phyloP scores from a whole-genome alignment of 1,139 yeast species.

The Taiozyma sp. region DNA sequence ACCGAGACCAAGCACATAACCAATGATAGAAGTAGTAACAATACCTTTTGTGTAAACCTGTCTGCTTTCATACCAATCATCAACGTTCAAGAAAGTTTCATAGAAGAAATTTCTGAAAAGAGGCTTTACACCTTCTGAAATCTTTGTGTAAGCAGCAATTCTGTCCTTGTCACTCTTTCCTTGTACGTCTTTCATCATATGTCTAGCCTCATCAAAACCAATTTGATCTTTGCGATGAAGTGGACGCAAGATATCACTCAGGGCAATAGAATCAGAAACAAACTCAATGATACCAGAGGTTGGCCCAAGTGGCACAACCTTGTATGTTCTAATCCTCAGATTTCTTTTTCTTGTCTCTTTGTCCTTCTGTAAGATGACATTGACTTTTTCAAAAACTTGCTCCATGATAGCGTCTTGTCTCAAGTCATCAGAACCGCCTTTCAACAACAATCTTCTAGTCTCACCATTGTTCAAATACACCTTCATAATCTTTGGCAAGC shows the following conservation, averaged over 20 bases:
- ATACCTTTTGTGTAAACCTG: constrained; percentile 70
- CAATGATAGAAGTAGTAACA: constrained; percentile 84
- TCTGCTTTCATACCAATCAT: constrained; percentile 69
- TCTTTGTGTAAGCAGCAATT: constrained; percentile 42
- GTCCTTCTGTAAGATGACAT: constrained; percentile 56
- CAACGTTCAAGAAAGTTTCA: constrained; percentile 60
- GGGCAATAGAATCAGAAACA: constrained; percentile 71
- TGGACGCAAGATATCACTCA: constrained; percentile 62
- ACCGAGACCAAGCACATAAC: constrained; percentile 85
- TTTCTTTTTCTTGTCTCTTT: constrained; percentile 51
- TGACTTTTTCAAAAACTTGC: constrained; percentile 89
- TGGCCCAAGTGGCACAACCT: constrained; percentile 87
- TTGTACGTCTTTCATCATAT: constrained; percentile 57
- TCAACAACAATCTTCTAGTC: constrained; percentile 55
- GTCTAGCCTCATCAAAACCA: constrained; percentile 55
- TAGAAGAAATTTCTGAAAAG: constrained; percentile 68
- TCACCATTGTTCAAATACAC: constrained; percentile 55
- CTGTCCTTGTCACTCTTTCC: constrained; percentile 41
- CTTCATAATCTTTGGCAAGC: constrained; percentile 76
- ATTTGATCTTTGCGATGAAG: constrained; percentile 52
- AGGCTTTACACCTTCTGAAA: constrained; percentile 57
- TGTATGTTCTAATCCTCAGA: constrained; percentile 74
- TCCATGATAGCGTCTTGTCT: constrained; percentile 98
- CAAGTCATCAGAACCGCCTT: constrained; percentile 86
- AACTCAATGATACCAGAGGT: constrained; percentile 86